These are phyloP conservation scores for Albifimbria verrucaria DNA, from an alignment of 2,329 filamentous ascomycete species.

Conservation along the genomic window DNA sequence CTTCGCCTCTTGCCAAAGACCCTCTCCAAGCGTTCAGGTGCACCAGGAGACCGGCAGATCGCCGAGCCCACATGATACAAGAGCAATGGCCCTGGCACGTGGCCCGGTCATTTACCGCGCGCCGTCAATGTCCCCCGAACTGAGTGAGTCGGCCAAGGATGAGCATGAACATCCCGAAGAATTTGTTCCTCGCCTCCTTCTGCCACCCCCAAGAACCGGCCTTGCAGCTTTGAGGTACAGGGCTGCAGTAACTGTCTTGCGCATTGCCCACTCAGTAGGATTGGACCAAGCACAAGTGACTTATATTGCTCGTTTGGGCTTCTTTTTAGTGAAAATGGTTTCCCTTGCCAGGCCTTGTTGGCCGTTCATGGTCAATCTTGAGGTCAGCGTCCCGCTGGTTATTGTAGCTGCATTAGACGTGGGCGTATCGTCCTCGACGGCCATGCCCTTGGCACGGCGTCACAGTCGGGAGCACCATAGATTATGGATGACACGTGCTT, in stretches of 20 bases:
- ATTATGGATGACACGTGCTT: constrained; percentile 14
- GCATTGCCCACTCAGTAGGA: constrained; percentile 17
- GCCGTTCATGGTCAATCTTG: constrained; percentile 64
- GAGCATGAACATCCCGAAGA: constrained; percentile 12
- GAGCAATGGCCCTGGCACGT: constrained; percentile 37
- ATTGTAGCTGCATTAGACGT: constrained; percentile 66
- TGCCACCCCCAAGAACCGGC: constrained; percentile 44
- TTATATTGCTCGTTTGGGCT: constrained; percentile 44
- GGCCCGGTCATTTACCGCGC: constrained; percentile 28
- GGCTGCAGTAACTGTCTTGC: constrained; percentile 32
- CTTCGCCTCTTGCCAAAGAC: background rate
- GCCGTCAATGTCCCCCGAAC: background rate
- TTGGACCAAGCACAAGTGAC: constrained; percentile 24
- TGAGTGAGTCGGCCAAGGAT: constrained; percentile 5
- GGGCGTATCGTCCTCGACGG: constrained; percentile 30
- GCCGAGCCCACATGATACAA: constrained; percentile 15
- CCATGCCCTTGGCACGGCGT: constrained; percentile 7
- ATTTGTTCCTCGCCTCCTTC: constrained; percentile 41
- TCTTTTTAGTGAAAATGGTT: constrained; percentile 69
- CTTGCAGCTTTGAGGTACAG: constrained; percentile 29
- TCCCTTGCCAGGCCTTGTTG: constrained; percentile 66
- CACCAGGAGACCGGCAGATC: constrained; percentile 6
- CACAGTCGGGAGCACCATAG: constrained; percentile 12
- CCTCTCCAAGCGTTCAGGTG: constrained; percentile 8
- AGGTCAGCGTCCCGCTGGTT: constrained; percentile 65